phyloP scores from a whole-genome alignment of 164 flowering plant species.

The Nymphaea colorata region DNA sequence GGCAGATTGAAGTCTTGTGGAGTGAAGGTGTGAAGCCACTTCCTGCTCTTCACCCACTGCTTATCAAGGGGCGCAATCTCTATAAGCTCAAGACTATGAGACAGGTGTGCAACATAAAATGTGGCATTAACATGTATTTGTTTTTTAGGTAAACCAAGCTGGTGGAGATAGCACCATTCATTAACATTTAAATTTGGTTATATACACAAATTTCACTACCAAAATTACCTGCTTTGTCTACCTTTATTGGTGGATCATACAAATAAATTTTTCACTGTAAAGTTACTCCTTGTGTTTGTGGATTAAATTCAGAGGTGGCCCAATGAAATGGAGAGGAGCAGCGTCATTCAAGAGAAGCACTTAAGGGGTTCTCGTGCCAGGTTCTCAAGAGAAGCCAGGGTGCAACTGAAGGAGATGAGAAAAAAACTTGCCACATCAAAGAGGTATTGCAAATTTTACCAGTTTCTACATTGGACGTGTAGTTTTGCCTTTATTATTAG shows the following conservation, averaged over 20 bases:
- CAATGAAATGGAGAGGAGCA: conserved; percentile 55
- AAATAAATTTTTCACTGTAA: background rate
- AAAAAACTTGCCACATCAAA: conserved; percentile 16
- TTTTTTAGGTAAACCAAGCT: background rate
- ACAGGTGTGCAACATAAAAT: conserved; percentile 32
- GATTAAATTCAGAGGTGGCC: conserved; percentile 43
- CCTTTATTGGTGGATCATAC: background rate
- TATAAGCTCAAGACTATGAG: conserved; percentile 60
- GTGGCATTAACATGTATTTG: background rate
- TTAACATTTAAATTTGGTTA: background rate
- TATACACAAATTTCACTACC: background rate
- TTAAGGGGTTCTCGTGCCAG: conserved; percentile 62
- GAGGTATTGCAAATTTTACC: conserved; percentile 18
- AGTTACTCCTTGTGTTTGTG: no score
- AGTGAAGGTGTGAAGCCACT: conserved; percentile 66
- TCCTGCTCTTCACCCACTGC: conserved; percentile 69
- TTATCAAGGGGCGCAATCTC: conserved; percentile 83
- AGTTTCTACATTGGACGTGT: background rate
- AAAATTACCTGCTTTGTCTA: background rate
- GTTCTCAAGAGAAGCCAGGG: conserved; percentile 39
- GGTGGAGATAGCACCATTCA: background rate
- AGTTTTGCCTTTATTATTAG: background rate
- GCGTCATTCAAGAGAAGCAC: conserved; percentile 60
- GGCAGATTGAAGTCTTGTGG: conserved; percentile 80
- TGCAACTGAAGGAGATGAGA: conserved; percentile 40